Conservation (phyloP, 108 stramenopile genomes). For the Nitzschia palea region DNA sequence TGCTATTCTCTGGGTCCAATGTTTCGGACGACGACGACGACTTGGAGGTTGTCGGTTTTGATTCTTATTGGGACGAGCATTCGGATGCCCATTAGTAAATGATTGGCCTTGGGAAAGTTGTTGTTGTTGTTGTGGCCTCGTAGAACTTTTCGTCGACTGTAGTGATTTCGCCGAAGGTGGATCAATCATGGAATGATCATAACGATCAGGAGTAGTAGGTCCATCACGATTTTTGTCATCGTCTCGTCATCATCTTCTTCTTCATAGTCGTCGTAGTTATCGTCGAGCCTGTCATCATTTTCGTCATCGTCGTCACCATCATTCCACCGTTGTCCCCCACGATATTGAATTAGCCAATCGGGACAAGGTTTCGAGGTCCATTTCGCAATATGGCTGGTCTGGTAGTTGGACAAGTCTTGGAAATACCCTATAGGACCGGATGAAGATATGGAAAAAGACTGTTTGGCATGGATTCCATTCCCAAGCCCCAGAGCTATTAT, state of each 20-base stretch:
- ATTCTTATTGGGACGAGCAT: background rate
- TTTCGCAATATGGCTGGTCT: too few species aligned
- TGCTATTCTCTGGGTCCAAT: constrained; percentile 33
- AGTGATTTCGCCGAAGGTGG: too few species aligned
- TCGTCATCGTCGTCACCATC: too few species aligned
- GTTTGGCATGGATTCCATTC: background rate
- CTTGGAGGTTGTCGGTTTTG: constrained; percentile 5
- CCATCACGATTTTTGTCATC: too few species aligned
- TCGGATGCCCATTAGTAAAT: too few species aligned
- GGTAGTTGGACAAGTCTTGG: too few species aligned
- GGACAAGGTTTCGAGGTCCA: background rate
- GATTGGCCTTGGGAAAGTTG: background rate
- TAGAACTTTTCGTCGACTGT: too few species aligned
- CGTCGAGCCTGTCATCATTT: too few species aligned
- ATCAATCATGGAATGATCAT: constrained; percentile 13
- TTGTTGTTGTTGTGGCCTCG: background rate
- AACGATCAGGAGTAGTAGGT: too few species aligned
- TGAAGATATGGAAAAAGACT: background rate
- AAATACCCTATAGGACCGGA: background rate
- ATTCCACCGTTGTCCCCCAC: too few species aligned
- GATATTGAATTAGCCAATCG: background rate
- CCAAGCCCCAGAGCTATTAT: background rate
- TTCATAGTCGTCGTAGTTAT: too few species aligned
- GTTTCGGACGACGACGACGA: background rate
- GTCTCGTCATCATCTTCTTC: too few species aligned